A percentile compares a stretch with the other conserved stretches of the same genome.
phyloP scores from a whole-genome alignment of 2,329 filamentous ascomycete species.

The Colletotrichum kahawae region DNA sequence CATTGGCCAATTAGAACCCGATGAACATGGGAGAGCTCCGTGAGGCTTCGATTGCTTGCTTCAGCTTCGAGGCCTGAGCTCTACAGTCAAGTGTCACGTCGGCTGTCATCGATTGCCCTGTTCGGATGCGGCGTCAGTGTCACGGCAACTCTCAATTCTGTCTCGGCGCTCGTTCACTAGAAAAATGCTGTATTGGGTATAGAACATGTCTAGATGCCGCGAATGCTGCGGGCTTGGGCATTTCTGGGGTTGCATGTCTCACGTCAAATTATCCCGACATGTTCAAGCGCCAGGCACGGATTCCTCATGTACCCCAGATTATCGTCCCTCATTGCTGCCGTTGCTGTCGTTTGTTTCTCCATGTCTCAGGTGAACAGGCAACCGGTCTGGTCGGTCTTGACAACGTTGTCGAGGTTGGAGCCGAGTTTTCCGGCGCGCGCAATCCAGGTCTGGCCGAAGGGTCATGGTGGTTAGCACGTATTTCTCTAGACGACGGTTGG shows the following conservation, averaged over 20 bases:
- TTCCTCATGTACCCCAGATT: neutral
- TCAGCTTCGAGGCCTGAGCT: neutral
- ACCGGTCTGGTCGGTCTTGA: constrained; percentile 31
- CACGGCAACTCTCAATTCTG: neutral
- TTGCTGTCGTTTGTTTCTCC: neutral
- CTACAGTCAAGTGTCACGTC: neutral
- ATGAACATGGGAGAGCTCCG: neutral
- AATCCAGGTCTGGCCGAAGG: constrained; percentile 28
- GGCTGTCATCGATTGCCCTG: neutral
- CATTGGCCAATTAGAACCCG: constrained; percentile 5
- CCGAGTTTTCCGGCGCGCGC: constrained; percentile 28
- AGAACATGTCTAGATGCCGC: neutral
- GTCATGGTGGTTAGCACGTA: neutral
- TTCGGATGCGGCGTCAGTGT: neutral
- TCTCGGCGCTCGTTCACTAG: neutral
- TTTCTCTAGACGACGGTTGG: neutral
- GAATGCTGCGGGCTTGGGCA: neutral
- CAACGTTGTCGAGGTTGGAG: constrained; percentile 28
- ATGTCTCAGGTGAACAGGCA: constrained; percentile 26
- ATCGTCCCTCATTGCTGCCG: neutral
- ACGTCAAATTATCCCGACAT: neutral
- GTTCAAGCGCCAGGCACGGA: constrained; percentile 11
- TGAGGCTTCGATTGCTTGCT: neutral
- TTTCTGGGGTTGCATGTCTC: neutral
- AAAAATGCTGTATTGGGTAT: neutral